Evolutionary conservation across 495 filamentous ascomycete genomes (phyloP), one percentile per base, ranked within the genome.

Genomic region (Aspergillus carlsbadensis): DNA sequence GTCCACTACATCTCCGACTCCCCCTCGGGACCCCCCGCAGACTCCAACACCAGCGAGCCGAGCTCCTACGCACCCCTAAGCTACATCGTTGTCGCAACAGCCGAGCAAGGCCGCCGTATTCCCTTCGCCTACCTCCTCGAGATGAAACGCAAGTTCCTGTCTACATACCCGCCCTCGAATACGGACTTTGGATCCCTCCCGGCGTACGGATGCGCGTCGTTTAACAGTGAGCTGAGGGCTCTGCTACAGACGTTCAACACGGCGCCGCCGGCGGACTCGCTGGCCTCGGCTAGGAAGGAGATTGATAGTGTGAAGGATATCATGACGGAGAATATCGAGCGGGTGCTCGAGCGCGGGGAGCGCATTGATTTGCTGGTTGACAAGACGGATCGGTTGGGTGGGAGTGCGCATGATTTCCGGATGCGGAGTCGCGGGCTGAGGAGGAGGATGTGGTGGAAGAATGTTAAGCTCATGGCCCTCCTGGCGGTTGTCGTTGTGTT

Each of bases 371-470:
- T 96, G 66, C 77, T 99, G 52, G 92, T 99, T 29, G 92, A 98
- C 67, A 99, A 98, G 84, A 99, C 95, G 57, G 93, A 96, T 67
- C 78, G 91, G 57, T 67, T 97, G 45, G 92, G 92, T 10, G 89
- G 87, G 6, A 90, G 82, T 68, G 91, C 92, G 55, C 80, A 87
- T 66, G 92, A 97, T 74, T 97, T 97, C 68, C 72, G 92, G 48
- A 83, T 96, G n/a, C 75, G 91, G 58, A 91, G 87, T 65, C 78
- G 89, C 22, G 90, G 90, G 0, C 68, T 99, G 69, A 88, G 93
- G 76, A 79, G 94, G 70, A 78, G 84, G 65, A 98, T 98, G 95
- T 99, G 94, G 94, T 99, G 93, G 92, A 98, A 98, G 87, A 98
- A 98, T 75, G 81, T 93, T 17, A 94, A 95, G 73, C 61, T 92